Conservation (phyloP, 768 basidiomycete genomes). For the Macrolepiota dolichaula region DNA sequence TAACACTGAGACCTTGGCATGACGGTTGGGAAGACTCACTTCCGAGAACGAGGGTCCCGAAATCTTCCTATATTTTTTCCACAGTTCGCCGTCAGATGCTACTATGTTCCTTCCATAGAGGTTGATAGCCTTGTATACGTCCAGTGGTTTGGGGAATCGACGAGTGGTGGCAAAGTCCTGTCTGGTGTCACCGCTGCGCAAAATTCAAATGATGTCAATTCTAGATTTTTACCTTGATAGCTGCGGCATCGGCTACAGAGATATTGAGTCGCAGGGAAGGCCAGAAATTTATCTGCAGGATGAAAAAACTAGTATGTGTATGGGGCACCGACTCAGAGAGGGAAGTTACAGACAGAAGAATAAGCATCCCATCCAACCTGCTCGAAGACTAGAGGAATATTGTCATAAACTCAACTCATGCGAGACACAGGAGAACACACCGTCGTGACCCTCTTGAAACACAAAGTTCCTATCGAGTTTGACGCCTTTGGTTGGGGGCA, state of each 20-base stretch:
- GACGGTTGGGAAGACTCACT: constrained; percentile 26
- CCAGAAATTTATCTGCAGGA: constrained; percentile 23
- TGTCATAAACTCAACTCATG: constrained; percentile 21
- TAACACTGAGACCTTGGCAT: neutral
- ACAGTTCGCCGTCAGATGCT: constrained; percentile 59
- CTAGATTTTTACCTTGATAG: constrained; percentile 32
- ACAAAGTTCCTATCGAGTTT: constrained; percentile 26
- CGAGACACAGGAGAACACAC: constrained; percentile 16
- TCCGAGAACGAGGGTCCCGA: constrained; percentile 65
- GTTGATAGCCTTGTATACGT: constrained; percentile 39
- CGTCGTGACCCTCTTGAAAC: constrained; percentile 27
- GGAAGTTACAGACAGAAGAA: constrained; percentile 24
- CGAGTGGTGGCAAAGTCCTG: constrained; percentile 51
- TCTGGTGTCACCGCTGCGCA: neutral
- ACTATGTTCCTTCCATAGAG: constrained; percentile 64
- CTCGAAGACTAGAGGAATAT: constrained; percentile 12
- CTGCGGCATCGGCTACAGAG: constrained; percentile 34
- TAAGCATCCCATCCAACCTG: constrained; percentile 32
- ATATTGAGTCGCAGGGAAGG: constrained; percentile 21
- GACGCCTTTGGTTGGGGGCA: constrained; percentile 27
- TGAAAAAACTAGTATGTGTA: too few relatives aligned
- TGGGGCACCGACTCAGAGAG: neutral
- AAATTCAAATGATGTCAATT: neutral
- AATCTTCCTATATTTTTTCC: constrained; percentile 64
- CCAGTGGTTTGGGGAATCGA: constrained; percentile 55